Evolutionary conservation across 2,329 filamentous ascomycete species (phyloP), one percentile per base, ranked within the genome.

Genomic region (Colletotrichum graminicola): DNA sequence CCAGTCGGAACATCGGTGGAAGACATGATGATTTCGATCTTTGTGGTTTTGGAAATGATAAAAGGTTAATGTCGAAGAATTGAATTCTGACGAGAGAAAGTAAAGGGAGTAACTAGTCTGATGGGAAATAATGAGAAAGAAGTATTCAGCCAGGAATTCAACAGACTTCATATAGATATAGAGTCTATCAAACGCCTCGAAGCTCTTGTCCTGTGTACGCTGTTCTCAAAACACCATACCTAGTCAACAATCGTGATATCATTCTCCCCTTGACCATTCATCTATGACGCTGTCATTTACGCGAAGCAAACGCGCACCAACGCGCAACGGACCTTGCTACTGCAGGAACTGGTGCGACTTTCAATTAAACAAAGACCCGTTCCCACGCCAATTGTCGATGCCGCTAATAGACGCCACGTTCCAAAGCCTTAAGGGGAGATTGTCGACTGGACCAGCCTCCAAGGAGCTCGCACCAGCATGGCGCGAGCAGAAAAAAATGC

Each of bases 201-300:
- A 18, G 6, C 1, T 5, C 12, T 12, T 23, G 32, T 7, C 23
- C 41, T 59, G 8, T 26, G 21, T 45, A 5, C n/a, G 32, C 39
- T 23, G n/a, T 18, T 14, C 39, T 36, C 52, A 34, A 59, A 63
- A 68, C 54, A 49, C 65, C 54, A 41, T 29, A n/a, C n/a, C n/a
- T n/a, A 26, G 36, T 36, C 5, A 6, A 36, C 2, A 52, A 43
- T 41, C 26, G 32, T 49, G 56, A 62, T 45, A 56, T 69, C 62
- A 72, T 70, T 26, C 8, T 39, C 34, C 36, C 23, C 49, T 11
- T 26, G n/a, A 29, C 21, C 5, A 3, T 32, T 34, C 39, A 29
- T 72, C 72, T 72, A 73, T 73, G 72, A 73, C 72, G 72, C 72
- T 54, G 14, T 73, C 61, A 73, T 72, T 59, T 56, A 65, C 69